Conservation (phyloP, 2,329 filamentous ascomycete species). For the Ceratocystis diversiconidia region DNA sequence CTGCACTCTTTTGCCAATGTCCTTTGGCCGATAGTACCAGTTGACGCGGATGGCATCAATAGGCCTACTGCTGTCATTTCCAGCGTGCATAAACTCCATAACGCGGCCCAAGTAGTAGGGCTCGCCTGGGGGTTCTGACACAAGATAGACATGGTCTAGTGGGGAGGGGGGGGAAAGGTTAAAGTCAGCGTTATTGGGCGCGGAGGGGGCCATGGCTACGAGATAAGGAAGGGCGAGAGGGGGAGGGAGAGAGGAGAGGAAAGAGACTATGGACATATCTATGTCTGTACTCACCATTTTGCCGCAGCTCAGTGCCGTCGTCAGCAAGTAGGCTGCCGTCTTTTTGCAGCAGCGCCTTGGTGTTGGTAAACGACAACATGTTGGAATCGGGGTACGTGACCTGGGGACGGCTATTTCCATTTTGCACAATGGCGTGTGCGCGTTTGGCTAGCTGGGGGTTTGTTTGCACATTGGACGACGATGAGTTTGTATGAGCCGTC, state of each 20-base stretch:
- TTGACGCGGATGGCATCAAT: constrained; percentile 87
- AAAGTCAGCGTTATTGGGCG: not conserved
- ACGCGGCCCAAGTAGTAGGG: constrained; percentile 95
- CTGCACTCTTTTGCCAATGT: constrained; percentile 81
- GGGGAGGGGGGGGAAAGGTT: not conserved
- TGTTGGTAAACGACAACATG: constrained; percentile 74
- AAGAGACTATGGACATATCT: not conserved
- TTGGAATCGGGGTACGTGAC: constrained; percentile 48
- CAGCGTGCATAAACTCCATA: constrained; percentile 87
- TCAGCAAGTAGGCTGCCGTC: constrained; percentile 74
- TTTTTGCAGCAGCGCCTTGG: constrained; percentile 47
- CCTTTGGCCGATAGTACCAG: constrained; percentile 95
- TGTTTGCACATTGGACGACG: constrained; percentile 19
- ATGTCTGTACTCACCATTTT: constrained; percentile 59
- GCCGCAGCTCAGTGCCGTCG: constrained; percentile 67
- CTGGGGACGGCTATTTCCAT: constrained; percentile 4
- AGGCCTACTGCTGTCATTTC: constrained; percentile 56
- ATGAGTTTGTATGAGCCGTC: constrained; percentile 36
- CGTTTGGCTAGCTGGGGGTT: constrained; percentile 13
- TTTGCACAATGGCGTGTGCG: constrained; percentile 13
- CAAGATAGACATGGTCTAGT: constrained; percentile 71
- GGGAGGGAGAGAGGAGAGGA: not conserved
- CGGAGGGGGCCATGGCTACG: too few species aligned
- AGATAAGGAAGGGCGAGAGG: not conserved
- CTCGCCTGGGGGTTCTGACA: constrained; percentile 93